Conservation (phyloP, 1,139 yeast species). For the Pneumocystis canis region DNA sequence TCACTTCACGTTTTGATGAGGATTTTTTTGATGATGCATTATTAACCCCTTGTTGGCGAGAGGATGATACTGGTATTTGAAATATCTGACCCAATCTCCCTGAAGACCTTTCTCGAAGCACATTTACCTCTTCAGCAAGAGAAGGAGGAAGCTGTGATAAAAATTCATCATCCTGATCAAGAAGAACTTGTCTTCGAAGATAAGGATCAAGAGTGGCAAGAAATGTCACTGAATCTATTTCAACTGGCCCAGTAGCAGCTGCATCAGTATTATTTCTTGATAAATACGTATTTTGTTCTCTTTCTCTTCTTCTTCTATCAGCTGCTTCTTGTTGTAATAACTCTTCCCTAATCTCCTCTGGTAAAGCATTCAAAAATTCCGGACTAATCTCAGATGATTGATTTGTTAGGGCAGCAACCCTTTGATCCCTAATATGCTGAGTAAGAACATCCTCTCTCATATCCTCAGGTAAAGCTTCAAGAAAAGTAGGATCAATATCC, state of each 20-base stretch:
- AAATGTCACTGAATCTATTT: constrained; percentile 22
- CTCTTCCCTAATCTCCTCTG: constrained; percentile 59
- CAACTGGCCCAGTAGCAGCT: constrained; percentile 14
- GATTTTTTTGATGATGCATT: constrained; percentile 1
- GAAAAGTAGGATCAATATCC: constrained; percentile 82
- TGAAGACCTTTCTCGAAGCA: constrained; percentile 15
- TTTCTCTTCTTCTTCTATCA: constrained; percentile 21
- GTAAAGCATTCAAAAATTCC: constrained; percentile 68
- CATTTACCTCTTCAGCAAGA: constrained; percentile 24
- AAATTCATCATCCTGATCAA: constrained; percentile 26
- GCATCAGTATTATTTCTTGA: constrained; percentile 4
- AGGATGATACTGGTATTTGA: neutral
- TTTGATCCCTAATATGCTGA: constrained; percentile 62
- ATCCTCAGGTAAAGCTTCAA: constrained; percentile 82
- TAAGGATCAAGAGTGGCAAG: constrained; percentile 26
- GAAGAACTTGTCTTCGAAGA: constrained; percentile 24
- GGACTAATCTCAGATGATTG: constrained; percentile 53
- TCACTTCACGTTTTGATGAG: constrained; percentile 4
- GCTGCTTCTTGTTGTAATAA: constrained; percentile 48
- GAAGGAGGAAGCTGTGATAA: constrained; percentile 23
- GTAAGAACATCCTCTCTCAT: constrained; percentile 87
- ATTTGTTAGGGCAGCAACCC: constrained; percentile 29
- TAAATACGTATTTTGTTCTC: constrained; percentile 2
- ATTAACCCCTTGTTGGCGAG: neutral
- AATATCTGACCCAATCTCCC: constrained; percentile 1